Evolutionary conservation across 1,284 basidiomycete genomes (phyloP).

Genomic region (Malassezia sp.): DNA sequence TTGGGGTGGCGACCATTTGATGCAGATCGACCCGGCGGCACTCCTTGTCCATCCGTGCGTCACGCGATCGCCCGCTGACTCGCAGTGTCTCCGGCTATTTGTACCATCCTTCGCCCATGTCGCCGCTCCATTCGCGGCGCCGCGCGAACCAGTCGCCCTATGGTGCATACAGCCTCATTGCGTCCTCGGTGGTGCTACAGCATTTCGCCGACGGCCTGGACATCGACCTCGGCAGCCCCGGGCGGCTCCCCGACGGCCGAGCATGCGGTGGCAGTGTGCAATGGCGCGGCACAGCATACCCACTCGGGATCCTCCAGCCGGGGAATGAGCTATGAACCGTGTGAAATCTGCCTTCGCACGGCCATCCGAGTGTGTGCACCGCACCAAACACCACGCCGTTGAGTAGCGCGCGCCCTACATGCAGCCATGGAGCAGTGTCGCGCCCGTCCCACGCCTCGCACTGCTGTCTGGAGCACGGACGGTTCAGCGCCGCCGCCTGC

Average conservation of each 20-base stretch:
- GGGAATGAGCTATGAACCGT: constrained; percentile 3
- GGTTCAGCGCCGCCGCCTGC: too few species aligned
- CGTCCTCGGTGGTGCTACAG: constrained; percentile 13
- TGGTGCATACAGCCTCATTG: constrained; percentile 13
- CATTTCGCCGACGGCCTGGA: constrained; percentile 6
- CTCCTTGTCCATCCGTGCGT: constrained; percentile 18
- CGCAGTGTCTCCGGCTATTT: constrained; percentile 12
- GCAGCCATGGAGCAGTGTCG: too few species aligned
- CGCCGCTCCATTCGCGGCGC: background rate
- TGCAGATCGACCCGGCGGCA: background rate
- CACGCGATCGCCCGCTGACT: background rate
- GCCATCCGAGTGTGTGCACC: too few species aligned
- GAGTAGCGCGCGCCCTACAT: too few species aligned
- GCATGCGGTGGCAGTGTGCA: constrained; percentile 1
- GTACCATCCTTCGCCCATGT: constrained; percentile 13
- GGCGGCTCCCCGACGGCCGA: background rate
- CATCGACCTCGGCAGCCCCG: constrained; percentile 6
- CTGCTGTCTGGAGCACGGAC: too few species aligned
- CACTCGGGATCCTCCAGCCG: background rate
- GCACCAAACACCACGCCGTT: too few species aligned
- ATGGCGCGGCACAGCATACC: constrained; percentile 2
- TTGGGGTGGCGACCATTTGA: constrained; percentile 12
- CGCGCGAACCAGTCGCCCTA: constrained; percentile 4
- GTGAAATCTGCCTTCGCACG: too few species aligned
- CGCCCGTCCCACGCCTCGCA: too few species aligned